Percentiles rank a stretch among this genome's conserved stretches.
These are phyloP conservation scores for Saturnispora saitoi DNA, from an alignment of 805 yeast genomes.

Conservation along the genomic window DNA sequence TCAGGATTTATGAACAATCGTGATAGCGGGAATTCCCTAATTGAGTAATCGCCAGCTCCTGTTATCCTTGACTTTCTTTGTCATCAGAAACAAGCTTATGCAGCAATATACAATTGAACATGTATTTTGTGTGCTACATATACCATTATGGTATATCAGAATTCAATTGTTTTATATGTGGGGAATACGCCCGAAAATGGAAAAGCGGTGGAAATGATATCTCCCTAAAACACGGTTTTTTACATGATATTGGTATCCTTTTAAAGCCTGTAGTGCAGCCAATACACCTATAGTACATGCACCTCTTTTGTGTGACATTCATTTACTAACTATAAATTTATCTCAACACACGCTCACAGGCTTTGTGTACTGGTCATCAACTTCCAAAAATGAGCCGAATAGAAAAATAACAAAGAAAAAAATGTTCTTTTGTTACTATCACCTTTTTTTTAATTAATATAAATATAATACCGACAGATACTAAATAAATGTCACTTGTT, in stretches of 20 bases:
- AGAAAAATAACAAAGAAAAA: neutral
- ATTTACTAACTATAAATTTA: neutral
- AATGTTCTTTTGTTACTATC: neutral
- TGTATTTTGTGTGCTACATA: too few relatives aligned
- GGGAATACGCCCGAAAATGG: too few relatives aligned
- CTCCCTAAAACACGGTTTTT: too few relatives aligned
- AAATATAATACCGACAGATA: neutral
- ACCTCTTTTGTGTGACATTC: neutral
- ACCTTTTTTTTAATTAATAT: neutral
- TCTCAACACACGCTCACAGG: neutral
- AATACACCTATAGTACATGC: neutral
- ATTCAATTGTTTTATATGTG: too few relatives aligned
- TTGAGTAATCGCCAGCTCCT: neutral
- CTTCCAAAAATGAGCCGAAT: neutral
- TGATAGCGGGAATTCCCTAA: neutral
- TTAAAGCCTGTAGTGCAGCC: neutral
- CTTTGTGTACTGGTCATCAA: neutral
- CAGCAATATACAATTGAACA: too few relatives aligned
- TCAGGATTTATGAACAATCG: too few relatives aligned
- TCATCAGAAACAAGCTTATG: too few relatives aligned
- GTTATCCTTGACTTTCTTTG: too few relatives aligned
- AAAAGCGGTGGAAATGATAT: too few relatives aligned
- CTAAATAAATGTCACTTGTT: conserved; percentile 16
- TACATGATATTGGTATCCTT: too few relatives aligned
- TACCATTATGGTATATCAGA: too few relatives aligned